phyloP scores from a whole-genome alignment of 768 basidiomycete genomes.

The Leccinum incarnatum region DNA sequence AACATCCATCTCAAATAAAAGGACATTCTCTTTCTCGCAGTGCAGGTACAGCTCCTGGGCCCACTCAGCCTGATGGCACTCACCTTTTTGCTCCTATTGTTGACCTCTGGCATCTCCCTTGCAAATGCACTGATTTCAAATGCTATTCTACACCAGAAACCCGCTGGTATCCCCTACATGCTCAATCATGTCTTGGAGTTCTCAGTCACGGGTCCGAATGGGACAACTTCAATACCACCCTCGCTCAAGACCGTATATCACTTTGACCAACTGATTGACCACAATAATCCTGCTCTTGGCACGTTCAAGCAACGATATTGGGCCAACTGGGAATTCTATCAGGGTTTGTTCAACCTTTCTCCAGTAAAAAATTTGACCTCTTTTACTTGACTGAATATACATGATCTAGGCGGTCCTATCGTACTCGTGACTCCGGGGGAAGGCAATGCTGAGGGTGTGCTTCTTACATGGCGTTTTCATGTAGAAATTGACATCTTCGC shows the following conservation, averaged over 20 bases:
- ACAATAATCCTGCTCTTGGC: slow-evolving; percentile 54
- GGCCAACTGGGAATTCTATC: slow-evolving; percentile 66
- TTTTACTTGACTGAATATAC: background rate
- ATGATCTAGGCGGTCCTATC: slow-evolving; percentile 25
- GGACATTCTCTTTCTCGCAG: background rate
- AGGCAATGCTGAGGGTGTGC: slow-evolving; percentile 45
- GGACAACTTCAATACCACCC: slow-evolving; percentile 26
- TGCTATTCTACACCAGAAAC: slow-evolving; percentile 22
- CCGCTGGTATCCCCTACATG: slow-evolving; percentile 14
- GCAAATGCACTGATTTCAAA: slow-evolving; percentile 19
- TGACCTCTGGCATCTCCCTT: slow-evolving; percentile 11
- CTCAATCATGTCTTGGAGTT: slow-evolving; percentile 4
- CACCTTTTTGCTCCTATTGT: slow-evolving; percentile 1
- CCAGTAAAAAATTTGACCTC: background rate
- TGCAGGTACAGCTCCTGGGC: background rate
- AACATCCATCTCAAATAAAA: background rate
- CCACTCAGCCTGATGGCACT: too few relatives aligned
- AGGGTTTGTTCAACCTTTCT: slow-evolving; percentile 36
- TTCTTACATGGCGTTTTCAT: background rate
- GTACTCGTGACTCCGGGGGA: slow-evolving; percentile 60
- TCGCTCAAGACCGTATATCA: slow-evolving; percentile 28
- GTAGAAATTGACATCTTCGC: background rate
- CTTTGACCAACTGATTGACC: slow-evolving; percentile 40
- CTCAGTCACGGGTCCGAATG: slow-evolving; percentile 17
- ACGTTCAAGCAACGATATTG: slow-evolving; percentile 77